Base-by-base conservation (phyloP, 768 basidiomycete species). In the Mycena indigotica region DNA sequence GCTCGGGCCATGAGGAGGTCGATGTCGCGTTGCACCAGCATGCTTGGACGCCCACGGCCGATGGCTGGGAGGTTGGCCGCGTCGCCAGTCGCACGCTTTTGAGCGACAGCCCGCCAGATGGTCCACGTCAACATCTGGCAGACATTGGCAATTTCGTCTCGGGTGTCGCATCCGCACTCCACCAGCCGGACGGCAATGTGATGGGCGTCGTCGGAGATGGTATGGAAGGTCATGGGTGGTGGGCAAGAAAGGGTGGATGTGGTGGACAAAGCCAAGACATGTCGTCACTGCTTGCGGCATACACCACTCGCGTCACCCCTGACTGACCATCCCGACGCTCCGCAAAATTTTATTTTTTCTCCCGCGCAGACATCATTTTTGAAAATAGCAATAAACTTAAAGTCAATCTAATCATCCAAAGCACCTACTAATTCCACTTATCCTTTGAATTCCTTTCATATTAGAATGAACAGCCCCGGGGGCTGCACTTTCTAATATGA, bases 111-210 rank as follows among this genome's bases (percentile, higher is more conserved):
- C n/a, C 62, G 62, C 26, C 45, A 13, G 3, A 63, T 50, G 13
- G 62, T 63, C 1, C 50, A 28, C 0, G 5, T 15, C 13, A 59
- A 60, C 21, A 60, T 50, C 2, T 48, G 50, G 29, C 58, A 60
- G 19, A 63, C 23, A 3, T 44, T n/a, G 2, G 53, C 54, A 10
- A 63, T 57, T 10, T 61, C 58, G 2, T 1, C 8, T n/a, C 55
- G 51, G 2, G 28, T 44, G 49, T 60, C 28, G 25, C 49, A 30
- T 8, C 50, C 50, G 8, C 53, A 39, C 17, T 38, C 16, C 15
- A 60, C n/a, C 6, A 54, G 58, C 1, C 53, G 49, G 24, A 55
- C 16, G 25, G 50, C 53, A 12, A 58, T 58, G 12, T 4, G 23
- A 15, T 58, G 53, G 16, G 57, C 52, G 4, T 44, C 26, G 38